Conservation (phyloP, 1,139 yeast species). For the Nakaseomyces bracarensis region DNA sequence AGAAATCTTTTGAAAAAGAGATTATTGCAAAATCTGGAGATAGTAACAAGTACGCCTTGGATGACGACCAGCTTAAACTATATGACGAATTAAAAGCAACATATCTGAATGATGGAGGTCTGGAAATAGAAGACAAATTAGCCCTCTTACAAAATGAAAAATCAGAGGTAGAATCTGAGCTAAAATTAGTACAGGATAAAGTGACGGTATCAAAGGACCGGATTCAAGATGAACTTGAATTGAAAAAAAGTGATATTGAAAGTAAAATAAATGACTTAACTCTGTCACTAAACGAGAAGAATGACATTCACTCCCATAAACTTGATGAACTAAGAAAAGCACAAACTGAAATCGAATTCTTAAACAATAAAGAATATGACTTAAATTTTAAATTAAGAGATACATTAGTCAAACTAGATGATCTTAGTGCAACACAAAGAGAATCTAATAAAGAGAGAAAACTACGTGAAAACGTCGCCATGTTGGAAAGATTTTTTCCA, state of each 20-base stretch:
- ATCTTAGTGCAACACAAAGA: slow-evolving; percentile 63
- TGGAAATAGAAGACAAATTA: slow-evolving; percentile 46
- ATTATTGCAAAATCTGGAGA: slow-evolving; percentile 28
- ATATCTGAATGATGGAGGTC: slow-evolving; percentile 53
- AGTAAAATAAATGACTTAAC: slow-evolving; percentile 36
- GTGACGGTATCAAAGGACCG: slow-evolving; percentile 36
- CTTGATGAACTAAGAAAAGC: slow-evolving; percentile 32
- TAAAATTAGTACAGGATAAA: slow-evolving; percentile 37
- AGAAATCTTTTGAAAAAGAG: slow-evolving; percentile 39
- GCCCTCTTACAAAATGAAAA: slow-evolving; percentile 40
- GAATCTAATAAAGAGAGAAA: slow-evolving; percentile 65
- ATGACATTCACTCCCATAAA: slow-evolving; percentile 37
- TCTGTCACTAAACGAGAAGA: slow-evolving; percentile 39
- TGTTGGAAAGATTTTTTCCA: slow-evolving; percentile 63
- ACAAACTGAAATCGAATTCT: slow-evolving; percentile 30
- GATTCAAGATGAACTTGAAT: slow-evolving; percentile 33
- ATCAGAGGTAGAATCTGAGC: slow-evolving; percentile 36
- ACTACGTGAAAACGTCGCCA: slow-evolving; percentile 62
- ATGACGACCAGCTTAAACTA: slow-evolving; percentile 47
- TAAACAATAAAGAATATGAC: slow-evolving; percentile 38
- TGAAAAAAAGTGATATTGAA: slow-evolving; percentile 37
- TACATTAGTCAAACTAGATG: slow-evolving; percentile 55
- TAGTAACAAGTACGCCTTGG: slow-evolving; percentile 34
- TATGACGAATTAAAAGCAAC: slow-evolving; percentile 53
- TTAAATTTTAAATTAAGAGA: slow-evolving; percentile 57